Base-by-base conservation (phyloP, 2,329 filamentous ascomycete species). In the Zymoseptoria pseudotritici region DNA sequence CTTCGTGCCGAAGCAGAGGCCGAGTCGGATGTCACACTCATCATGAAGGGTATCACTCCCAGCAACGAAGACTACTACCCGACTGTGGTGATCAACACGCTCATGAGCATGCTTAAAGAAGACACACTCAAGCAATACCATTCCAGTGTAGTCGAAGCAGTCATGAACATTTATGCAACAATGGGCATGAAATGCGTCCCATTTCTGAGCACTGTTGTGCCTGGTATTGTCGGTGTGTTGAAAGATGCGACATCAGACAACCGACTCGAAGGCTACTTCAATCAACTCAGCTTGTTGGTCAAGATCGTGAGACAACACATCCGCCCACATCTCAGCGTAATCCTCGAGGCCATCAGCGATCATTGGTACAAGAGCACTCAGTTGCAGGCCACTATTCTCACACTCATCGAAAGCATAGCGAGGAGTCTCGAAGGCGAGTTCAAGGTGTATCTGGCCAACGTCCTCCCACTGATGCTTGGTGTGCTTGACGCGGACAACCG, bases 51-150 rank as follows among this genome's bases (percentile, higher is more conserved):
- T 13, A 81, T 97, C 50, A 97, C 92, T 0, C 95, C 94, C 0
- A 97, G 93, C 0, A 96, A 90, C 70, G 96, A 99, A 71, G 94
- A 99, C 69, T 99, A 99, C 75, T 99, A 96, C 71, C 94, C 94
- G 0, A 99, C 94, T 0, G 91, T 99, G 19, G 94, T 97, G 53
- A 97, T 99, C 72, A 96, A 96, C 69, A 95, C 94, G 1, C 82
- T 99, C 10, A 86, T 99, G 69, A 88, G 91, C 59, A 92, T 99
- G 66, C 78, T 99, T 42, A 95, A 93, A 69, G 94, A 99, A 67
- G 86, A 87, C 24, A 97, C 94, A 0, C 80, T 99, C 4, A 85
- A 88, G 11, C 90, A 95, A 70, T 93, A 96, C 69, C 95, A 99
- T 70, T 93, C 91, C 3, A 86, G 88, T 10, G 93, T 97, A 13